Evolutionary conservation across 2,329 filamentous ascomycete species (phyloP).

Genomic region (Dactylonectria macrodidyma): DNA sequence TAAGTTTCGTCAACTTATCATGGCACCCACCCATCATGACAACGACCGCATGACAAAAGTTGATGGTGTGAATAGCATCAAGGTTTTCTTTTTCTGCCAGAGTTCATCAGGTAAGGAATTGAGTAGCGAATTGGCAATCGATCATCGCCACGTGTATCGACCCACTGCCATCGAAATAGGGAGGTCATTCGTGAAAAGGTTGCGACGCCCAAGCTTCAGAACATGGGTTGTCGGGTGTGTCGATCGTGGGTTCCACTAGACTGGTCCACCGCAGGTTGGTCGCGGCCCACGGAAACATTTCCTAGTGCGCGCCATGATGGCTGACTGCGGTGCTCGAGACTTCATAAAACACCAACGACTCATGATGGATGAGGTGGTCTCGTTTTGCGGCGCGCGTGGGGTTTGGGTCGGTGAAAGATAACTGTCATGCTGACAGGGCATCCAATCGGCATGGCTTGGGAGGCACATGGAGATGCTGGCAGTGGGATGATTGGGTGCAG

Average conservation of each 20-base stretch:
- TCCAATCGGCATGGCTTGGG: slow-evolving; percentile 34
- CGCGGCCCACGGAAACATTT: slow-evolving; percentile 17
- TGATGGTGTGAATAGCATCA: not conserved
- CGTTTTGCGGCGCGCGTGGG: not conserved
- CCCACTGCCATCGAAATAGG: slow-evolving; percentile 26
- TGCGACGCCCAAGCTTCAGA: slow-evolving; percentile 26
- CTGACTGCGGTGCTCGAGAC: not conserved
- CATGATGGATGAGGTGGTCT: slow-evolving; percentile 13
- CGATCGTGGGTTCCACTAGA: slow-evolving; percentile 40
- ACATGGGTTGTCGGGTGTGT: slow-evolving; percentile 24
- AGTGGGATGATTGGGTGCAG: slow-evolving; percentile 42
- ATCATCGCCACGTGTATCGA: slow-evolving; percentile 30
- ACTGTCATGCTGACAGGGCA: slow-evolving; percentile 17
- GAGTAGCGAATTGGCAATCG: slow-evolving; percentile 17
- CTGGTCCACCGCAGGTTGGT: slow-evolving; percentile 26
- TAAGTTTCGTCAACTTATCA: not conserved
- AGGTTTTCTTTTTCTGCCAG: not conserved
- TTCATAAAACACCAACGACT: slow-evolving; percentile 6
- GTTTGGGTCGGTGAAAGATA: slow-evolving; percentile 11
- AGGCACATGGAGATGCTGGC: slow-evolving; percentile 36
- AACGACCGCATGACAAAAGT: not conserved
- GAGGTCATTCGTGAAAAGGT: slow-evolving; percentile 12
- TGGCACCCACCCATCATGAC: not conserved
- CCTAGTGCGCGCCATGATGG: slow-evolving; percentile 20
- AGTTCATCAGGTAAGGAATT: not conserved